These are phyloP conservation scores for Letharia lupina DNA, from an alignment of 495 filamentous ascomycete species.

Conservation along the genomic window DNA sequence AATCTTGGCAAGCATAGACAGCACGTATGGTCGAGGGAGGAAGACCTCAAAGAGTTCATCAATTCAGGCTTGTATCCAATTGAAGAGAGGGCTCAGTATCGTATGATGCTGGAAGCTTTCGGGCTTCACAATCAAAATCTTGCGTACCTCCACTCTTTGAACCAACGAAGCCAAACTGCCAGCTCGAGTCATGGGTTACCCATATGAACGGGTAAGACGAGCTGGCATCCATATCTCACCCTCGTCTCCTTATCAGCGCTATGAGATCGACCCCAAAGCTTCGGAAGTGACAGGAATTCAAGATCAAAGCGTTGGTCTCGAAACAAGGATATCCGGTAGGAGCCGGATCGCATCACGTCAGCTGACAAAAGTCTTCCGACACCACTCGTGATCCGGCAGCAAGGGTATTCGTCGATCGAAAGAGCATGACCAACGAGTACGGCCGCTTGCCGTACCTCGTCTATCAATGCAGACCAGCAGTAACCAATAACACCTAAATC, in stretches of 20 bases:
- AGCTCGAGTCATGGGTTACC: background rate
- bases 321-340: background rate
- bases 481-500: background rate
- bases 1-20: background rate
- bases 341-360: background rate
- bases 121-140: background rate
- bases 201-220: background rate
- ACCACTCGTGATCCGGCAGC: background rate
- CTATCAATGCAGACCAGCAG: background rate
- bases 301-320: background rate
- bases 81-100: slow-evolving; percentile 3
- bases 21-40: slow-evolving; percentile 4
- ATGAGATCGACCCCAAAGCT: background rate
- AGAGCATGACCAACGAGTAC: background rate
- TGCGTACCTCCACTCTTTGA: background rate
- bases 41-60: slow-evolving; percentile 6
- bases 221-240: background rate
- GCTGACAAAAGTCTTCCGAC: background rate
- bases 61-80: slow-evolving; percentile 2
- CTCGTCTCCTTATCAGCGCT: background rate
- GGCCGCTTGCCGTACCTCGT: background rate
- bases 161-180: background rate
- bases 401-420: background rate
- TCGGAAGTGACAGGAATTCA: background rate
- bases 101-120: slow-evolving; percentile 11